A percentile compares a stretch with the other conserved stretches of the same genome.
These are phyloP conservation scores for Blastomyces parvus DNA, from an alignment of 2,329 filamentous ascomycete genomes.

Conservation along the genomic window DNA sequence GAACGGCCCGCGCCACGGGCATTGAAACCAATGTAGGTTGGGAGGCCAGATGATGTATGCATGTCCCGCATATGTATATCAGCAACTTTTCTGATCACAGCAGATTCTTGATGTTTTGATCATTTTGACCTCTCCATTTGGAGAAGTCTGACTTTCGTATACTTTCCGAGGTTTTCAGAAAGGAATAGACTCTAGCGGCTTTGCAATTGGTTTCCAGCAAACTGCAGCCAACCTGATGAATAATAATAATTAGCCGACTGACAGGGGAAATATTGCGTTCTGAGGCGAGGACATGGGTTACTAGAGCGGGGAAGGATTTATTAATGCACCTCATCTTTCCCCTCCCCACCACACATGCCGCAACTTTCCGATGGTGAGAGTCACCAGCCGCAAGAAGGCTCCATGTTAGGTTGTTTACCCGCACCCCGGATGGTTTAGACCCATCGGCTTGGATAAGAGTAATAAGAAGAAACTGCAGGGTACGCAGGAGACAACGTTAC, in stretches of 20 bases:
- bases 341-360: neutral
- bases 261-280: too few relatives aligned
- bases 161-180: neutral
- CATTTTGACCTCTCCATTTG: neutral
- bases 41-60: neutral
- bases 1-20: neutral
- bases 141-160: neutral
- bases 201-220: neutral
- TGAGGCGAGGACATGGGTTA: too few relatives aligned
- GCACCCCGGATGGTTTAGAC: neutral
- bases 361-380: neutral
- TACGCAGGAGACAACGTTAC: neutral
- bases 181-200: neutral
- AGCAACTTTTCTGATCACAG: neutral
- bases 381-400: neutral
- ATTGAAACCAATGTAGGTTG: neutral
- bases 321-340: too few relatives aligned
- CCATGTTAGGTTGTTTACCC: neutral
- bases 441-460: neutral
- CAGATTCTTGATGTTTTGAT: neutral
- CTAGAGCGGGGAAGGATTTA: too few relatives aligned
- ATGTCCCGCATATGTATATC: too few relatives aligned
- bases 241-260: neutral
- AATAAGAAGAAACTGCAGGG: neutral
- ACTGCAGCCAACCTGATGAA: neutral